These are phyloP conservation scores for Nicotiana knightiana DNA, from an alignment of 257 asterid genomes.

Conservation along the genomic window DNA sequence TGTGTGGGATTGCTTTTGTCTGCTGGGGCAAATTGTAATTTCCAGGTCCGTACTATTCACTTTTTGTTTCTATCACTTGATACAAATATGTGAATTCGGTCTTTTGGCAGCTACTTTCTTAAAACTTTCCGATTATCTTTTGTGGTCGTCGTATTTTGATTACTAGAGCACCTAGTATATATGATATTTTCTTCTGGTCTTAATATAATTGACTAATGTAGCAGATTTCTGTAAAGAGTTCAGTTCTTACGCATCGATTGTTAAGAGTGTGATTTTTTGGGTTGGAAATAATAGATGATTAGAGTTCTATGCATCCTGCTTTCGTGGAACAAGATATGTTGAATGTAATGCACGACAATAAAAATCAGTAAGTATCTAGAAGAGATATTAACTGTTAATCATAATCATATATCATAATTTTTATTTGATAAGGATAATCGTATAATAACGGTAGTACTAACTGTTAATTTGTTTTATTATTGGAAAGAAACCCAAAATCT, in stretches of 20 bases:
- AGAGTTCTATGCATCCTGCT: background rate
- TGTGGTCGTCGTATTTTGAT: background rate
- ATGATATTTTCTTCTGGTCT: background rate
- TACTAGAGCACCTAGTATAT: background rate
- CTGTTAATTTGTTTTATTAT: background rate
- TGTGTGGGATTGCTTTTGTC: constrained; percentile 89
- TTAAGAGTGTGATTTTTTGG: background rate
- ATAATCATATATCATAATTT: background rate
- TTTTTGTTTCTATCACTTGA: background rate
- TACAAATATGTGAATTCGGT: background rate
- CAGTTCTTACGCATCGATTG: background rate
- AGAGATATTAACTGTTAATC: background rate
- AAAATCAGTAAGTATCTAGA: background rate
- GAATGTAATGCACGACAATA: background rate
- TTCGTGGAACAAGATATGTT: background rate
- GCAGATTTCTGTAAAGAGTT: background rate
- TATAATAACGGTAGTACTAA: background rate
- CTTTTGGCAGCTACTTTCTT: background rate
- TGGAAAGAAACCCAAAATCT: background rate
- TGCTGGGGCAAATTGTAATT: constrained; percentile 89
- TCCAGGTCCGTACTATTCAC: constrained; percentile 52
- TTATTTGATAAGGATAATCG: too few relatives aligned
- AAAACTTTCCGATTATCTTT: background rate
- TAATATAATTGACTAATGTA: background rate
- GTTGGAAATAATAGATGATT: background rate